Base-by-base conservation (phyloP, 768 basidiomycete species). In the Myochromella boudieri region DNA sequence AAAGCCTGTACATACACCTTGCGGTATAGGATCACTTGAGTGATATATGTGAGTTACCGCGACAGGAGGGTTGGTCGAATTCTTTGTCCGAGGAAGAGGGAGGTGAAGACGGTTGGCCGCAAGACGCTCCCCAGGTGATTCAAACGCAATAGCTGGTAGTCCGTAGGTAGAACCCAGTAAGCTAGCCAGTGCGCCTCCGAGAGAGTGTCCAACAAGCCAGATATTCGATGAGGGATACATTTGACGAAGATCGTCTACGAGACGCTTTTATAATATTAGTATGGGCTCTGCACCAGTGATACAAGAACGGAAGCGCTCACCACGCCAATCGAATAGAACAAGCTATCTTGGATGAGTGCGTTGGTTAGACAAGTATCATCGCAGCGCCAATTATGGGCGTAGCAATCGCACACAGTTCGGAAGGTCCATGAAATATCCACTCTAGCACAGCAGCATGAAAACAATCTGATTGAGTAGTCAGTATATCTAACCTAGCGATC, bases 121-220 rank as follows among this genome's bases (percentile, higher is more conserved):
- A 2, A 84, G 65, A 12, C 74, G 77, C 56, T 93, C 91, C 1
- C 77, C 82, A 0, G 93, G 93, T 1, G 91, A 76, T 71, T 97
- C 94, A 60, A 95, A 95, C 0, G 93, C 80, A 18, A 99, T 87
- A 10, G 86, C 89, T 0, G 95, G 95, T 3, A 81, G 79, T 26
- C 95, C 95, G 60, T 94, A 99, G 0, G 95, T 95, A 1, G 83
- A 75, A 0, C 90, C 94, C 5, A 97, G 74, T n/a, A 99, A 79
- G 9, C 88, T 83, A 3, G 94, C 87, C 4, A 99, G 65, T 0
- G 91, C 74, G 2, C 95, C 95, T n/a, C 95, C 95, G 10, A 98
- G 78, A 34, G 91, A 89, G 60, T 91, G 89, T 47, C 92, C 93
- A 6, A 83, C 80, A 1, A 98, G 66, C 95, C 95, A 97, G 49